A percentile compares a stretch with the other conserved stretches of the same genome.
Conservation (phyloP, 495 filamentous ascomycete species). For the Hypomontagnella submonticulosa region DNA sequence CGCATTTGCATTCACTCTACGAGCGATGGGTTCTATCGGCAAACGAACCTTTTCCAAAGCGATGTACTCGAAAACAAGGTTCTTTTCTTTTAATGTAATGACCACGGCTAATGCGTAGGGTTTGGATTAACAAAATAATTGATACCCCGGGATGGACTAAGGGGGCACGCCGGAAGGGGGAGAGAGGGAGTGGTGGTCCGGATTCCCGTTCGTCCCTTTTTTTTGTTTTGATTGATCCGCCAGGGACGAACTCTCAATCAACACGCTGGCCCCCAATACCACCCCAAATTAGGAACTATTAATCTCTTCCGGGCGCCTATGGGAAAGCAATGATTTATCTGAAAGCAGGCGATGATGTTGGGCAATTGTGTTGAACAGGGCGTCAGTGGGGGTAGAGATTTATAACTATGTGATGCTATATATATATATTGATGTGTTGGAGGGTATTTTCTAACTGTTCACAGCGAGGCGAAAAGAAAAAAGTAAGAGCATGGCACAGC, state of each 20-base stretch:
- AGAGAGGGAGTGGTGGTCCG: conserved; percentile 10
- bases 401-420: conserved; percentile 19
- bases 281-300: conserved; percentile 17
- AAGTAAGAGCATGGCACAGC: not conserved
- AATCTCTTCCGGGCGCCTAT: conserved; percentile 29
- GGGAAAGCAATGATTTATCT: conserved; percentile 26
- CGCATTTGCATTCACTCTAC: conserved; percentile 34
- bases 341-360: conserved; percentile 20
- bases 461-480: not conserved
- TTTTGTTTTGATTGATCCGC: conserved; percentile 25
- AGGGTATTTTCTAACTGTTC: conserved; percentile 25
- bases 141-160: conserved; percentile 50
- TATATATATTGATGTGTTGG: conserved; percentile 15
- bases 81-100: conserved; percentile 47
- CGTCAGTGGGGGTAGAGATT: conserved; percentile 5
- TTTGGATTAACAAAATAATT: conserved; percentile 48
- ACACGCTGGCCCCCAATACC: conserved; percentile 28
- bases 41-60: conserved; percentile 4
- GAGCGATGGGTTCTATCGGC: conserved; percentile 1
- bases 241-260: conserved; percentile 19
- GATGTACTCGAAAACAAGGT: conserved; percentile 24
- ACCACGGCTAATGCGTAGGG: conserved; percentile 40
- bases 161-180: conserved; percentile 24
- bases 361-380: conserved; percentile 13
- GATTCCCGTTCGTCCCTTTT: conserved; percentile 28